These are phyloP conservation scores for Crotalaria pallida DNA, from an alignment of 306 rosid genomes.

Conservation along the genomic window DNA sequence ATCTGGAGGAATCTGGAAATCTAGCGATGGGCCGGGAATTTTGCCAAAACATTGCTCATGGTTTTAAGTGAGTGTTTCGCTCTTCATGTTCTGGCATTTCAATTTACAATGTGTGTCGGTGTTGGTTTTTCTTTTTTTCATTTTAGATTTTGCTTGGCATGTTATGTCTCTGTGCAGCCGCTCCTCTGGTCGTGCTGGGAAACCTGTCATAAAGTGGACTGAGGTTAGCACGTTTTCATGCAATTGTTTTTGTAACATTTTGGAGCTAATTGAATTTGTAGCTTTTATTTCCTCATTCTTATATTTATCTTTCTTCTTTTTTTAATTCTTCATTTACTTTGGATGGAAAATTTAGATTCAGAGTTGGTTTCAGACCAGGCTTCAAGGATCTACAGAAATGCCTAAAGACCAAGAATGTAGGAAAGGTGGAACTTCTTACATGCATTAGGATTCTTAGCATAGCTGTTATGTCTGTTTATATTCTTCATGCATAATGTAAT, in stretches of 20 bases:
- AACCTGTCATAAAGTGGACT: slow-evolving; percentile 54
- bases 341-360: slow-evolving; percentile 34
- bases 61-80: slow-evolving; percentile 52
- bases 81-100: background rate
- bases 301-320: background rate
- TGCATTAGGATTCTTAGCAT: slow-evolving; percentile 26
- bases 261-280: background rate
- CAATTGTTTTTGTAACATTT: background rate
- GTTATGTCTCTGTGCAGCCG: slow-evolving; percentile 43
- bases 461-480: background rate
- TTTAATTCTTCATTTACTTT: background rate
- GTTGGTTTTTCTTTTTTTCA: background rate
- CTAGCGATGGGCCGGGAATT: slow-evolving; percentile 32
- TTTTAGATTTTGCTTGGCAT: slow-evolving; percentile 12
- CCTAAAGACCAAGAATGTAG: slow-evolving; percentile 29
- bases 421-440: slow-evolving; percentile 25
- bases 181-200: slow-evolving; percentile 69
- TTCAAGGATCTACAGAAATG: slow-evolving; percentile 23
- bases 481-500: background rate
- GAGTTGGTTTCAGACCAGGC: slow-evolving; percentile 52
- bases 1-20: slow-evolving; percentile 38
- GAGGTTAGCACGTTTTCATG: slow-evolving; percentile 37
- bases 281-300: background rate
- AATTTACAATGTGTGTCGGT: background rate
- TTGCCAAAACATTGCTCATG: slow-evolving; percentile 41